phyloP scores from a whole-genome alignment of 495 filamentous ascomycete genomes.

The Talaromyces liani region DNA sequence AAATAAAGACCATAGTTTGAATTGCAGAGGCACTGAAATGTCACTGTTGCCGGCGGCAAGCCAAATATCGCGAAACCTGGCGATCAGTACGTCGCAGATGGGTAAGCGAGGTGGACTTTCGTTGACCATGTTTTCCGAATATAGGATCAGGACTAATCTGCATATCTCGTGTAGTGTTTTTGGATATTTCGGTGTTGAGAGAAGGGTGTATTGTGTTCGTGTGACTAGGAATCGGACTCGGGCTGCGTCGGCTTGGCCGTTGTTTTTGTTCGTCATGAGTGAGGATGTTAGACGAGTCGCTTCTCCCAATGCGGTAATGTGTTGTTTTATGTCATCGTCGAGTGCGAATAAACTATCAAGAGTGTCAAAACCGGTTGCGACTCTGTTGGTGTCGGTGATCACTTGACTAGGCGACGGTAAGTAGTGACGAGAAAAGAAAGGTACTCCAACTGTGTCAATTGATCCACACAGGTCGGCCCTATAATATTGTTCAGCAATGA shows the following conservation, averaged over 20 bases:
- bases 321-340: neutral
- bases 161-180: neutral
- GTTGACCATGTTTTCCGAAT: neutral
- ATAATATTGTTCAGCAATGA: no score
- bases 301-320: neutral
- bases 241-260: neutral
- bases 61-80: neutral
- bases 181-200: neutral
- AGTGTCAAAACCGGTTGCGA: neutral
- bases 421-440: conserved; percentile 1
- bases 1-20: conserved; percentile 2
- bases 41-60: no score
- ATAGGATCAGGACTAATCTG: neutral
- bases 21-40: neutral
- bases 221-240: conserved; percentile 1
- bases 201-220: conserved; percentile 1
- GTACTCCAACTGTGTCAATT: neutral
- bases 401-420: neutral
- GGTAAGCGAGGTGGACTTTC: conserved; percentile 1
- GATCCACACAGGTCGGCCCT: conserved; percentile 5
- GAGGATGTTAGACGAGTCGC: neutral
- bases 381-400: neutral
- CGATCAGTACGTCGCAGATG: neutral
- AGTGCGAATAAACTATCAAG: neutral
- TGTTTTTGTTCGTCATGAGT: neutral